These are phyloP conservation scores for Byssoonygena ceratinophila DNA, from an alignment of 2,329 filamentous ascomycete genomes.

Conservation along the genomic window DNA sequence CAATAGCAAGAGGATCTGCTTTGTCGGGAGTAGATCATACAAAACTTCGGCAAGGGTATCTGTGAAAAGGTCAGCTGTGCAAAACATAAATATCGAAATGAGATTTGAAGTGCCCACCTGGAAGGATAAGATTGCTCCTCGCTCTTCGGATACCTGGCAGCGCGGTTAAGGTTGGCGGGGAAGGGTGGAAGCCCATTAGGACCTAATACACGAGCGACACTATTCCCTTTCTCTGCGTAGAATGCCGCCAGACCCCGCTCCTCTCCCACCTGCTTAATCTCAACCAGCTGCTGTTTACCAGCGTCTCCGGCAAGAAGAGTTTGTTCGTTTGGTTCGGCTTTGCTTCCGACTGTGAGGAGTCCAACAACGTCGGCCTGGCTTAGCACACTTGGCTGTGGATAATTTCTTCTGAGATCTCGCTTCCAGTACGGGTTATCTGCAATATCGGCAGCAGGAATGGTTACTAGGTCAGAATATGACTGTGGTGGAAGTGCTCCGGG, in stretches of 20 bases:
- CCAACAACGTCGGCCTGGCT: constrained; percentile 76
- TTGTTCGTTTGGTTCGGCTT: constrained; percentile 68
- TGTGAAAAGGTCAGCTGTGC: constrained; percentile 19
- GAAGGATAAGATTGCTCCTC: constrained; percentile 59
- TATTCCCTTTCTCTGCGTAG: constrained; percentile 55
- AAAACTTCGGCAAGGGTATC: constrained; percentile 40
- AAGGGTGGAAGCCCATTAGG: constrained; percentile 75
- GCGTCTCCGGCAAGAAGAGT: constrained; percentile 61
- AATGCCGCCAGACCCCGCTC: constrained; percentile 60
- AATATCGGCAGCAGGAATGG: constrained; percentile 71
- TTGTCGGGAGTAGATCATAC: constrained; percentile 22
- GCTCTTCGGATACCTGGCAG: constrained; percentile 54
- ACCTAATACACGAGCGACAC: constrained; percentile 52
- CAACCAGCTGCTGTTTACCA: constrained; percentile 63
- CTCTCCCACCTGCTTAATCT: constrained; percentile 62
- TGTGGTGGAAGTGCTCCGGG: constrained; percentile 62
- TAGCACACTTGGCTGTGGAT: constrained; percentile 69
- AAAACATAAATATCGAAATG: constrained; percentile 21
- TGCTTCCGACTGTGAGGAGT: constrained; percentile 74
- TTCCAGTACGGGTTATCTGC: constrained; percentile 96
- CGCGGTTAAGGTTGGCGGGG: constrained; percentile 57
- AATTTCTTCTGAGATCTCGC: constrained; percentile 73
- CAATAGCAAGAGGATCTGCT: not conserved
- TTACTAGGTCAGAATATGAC: constrained; percentile 71
- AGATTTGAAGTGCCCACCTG: constrained; percentile 39